Conservation (phyloP, 2,329 filamentous ascomycete genomes). For the Ascochyta koolunga region DNA sequence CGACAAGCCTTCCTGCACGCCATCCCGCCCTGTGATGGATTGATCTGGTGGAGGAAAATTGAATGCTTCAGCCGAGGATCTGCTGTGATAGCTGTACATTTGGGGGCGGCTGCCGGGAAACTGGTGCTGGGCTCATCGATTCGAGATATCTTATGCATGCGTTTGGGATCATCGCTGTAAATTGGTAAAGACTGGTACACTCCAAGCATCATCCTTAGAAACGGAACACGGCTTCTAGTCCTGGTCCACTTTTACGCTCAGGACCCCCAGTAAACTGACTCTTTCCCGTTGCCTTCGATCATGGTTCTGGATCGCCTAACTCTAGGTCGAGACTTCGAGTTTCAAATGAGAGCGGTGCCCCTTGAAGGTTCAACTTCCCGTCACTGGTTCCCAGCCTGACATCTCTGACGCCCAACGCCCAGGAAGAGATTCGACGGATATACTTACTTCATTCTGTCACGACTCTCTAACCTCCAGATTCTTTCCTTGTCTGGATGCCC, state of each 20-base stretch:
- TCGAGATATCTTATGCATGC: background rate
- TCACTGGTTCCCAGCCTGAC: background rate
- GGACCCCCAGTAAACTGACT: slow-evolving; percentile 1
- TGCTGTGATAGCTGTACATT: background rate
- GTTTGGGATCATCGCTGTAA: background rate
- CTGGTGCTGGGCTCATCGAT: background rate
- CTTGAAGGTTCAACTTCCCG: slow-evolving; percentile 2
- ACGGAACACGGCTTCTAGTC: slow-evolving; percentile 1
- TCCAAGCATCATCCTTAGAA: slow-evolving; percentile 6
- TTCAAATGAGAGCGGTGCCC: slow-evolving; percentile 9
- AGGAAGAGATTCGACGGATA: slow-evolving; percentile 7
- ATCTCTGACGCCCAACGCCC: slow-evolving; percentile 4
- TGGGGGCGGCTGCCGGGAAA: background rate
- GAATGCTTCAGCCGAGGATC: background rate
- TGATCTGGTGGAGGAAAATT: background rate
- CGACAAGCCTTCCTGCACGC: slow-evolving; percentile 7
- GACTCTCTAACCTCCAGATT: background rate
- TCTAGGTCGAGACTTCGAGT: slow-evolving; percentile 10
- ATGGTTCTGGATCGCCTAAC: slow-evolving; percentile 3
- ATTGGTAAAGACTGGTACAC: background rate
- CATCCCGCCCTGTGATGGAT: background rate
- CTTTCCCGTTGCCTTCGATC: slow-evolving; percentile 7
- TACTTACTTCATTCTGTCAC: slow-evolving; percentile 8
- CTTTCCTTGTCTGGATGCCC: slow-evolving; percentile 2
- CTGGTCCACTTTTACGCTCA: slow-evolving; percentile 5